Conservation (phyloP, 257 asterid species). For the Solanum pimpinellifolium region DNA sequence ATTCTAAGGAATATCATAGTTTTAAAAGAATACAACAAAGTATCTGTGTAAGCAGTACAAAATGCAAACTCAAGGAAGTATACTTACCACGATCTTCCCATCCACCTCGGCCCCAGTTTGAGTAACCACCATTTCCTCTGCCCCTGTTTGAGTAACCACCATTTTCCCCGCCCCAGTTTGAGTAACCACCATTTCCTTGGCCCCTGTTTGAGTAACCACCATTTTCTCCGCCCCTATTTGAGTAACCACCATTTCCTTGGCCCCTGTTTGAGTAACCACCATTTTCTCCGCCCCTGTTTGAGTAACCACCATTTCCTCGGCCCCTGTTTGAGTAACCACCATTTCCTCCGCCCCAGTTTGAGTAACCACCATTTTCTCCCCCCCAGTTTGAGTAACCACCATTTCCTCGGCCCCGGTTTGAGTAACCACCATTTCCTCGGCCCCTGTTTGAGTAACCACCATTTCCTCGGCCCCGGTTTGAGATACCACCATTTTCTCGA, state of each 20-base stretch:
- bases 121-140: slow-evolving; percentile 39
- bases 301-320: slow-evolving; percentile 9
- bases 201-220: slow-evolving; percentile 22
- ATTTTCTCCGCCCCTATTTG: slow-evolving; percentile 10
- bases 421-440: slow-evolving; percentile 41
- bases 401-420: slow-evolving; percentile 24
- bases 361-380: slow-evolving; percentile 1
- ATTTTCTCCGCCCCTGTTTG: slow-evolving; percentile 22
- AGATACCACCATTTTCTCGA: slow-evolving; percentile 30
- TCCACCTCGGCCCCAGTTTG: slow-evolving; percentile 21
- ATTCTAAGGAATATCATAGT: background rate
- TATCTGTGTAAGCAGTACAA: background rate
- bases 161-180: slow-evolving; percentile 27
- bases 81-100: slow-evolving; percentile 60
- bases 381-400: slow-evolving; percentile 30
- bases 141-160: slow-evolving; percentile 31
- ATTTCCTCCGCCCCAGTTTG: slow-evolving; percentile 24
- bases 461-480: slow-evolving; percentile 32
- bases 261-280: slow-evolving; percentile 29
- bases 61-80: background rate
- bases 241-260: slow-evolving; percentile 39
- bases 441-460: slow-evolving; percentile 12
- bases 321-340: slow-evolving; percentile 31
- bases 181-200: slow-evolving; percentile 15
- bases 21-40: background rate